Evolutionary conservation across 2,329 filamentous ascomycete genomes (phyloP).

Genomic region (Trichoderma guizhouense): DNA sequence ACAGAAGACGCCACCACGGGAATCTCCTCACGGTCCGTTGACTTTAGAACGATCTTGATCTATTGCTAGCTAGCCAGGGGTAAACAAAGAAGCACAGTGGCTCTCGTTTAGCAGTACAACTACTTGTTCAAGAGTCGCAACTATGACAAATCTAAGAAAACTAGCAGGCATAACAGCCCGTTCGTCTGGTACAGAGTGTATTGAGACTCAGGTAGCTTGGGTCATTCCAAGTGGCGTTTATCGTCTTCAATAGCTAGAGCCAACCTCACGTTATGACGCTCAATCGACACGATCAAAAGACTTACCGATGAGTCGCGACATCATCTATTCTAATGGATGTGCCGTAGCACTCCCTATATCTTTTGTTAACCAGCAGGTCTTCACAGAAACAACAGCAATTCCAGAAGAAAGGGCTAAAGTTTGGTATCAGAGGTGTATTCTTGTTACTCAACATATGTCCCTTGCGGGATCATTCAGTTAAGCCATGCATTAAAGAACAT

Average conservation of each 20-base stretch:
- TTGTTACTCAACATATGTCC: slow-evolving; percentile 25
- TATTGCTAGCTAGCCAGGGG: background rate
- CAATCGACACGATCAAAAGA: background rate
- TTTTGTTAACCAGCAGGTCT: background rate
- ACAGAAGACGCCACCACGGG: slow-evolving; percentile 3
- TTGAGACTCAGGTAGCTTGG: background rate
- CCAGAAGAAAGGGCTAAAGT: background rate
- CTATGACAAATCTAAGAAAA: background rate
- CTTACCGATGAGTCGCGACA: background rate
- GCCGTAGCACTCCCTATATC: background rate
- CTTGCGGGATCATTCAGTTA: slow-evolving; percentile 29
- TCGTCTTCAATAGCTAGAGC: no score
- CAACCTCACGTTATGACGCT: background rate
- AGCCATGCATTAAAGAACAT: slow-evolving; percentile 33
- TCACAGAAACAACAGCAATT: background rate
- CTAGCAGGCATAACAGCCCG: background rate
- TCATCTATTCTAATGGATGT: no score
- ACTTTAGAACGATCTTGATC: background rate
- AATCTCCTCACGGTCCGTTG: background rate
- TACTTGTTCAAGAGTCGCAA: background rate
- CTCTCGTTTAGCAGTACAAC: background rate
- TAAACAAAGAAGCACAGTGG: background rate
- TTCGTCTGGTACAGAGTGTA: background rate
- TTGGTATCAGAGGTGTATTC: slow-evolving; percentile 32
- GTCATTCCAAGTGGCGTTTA: background rate